Evolutionary conservation across 371 early-diverging fungal species (phyloP), one percentile per base, ranked within the genome.

Genomic region (Batkoa obscura): DNA sequence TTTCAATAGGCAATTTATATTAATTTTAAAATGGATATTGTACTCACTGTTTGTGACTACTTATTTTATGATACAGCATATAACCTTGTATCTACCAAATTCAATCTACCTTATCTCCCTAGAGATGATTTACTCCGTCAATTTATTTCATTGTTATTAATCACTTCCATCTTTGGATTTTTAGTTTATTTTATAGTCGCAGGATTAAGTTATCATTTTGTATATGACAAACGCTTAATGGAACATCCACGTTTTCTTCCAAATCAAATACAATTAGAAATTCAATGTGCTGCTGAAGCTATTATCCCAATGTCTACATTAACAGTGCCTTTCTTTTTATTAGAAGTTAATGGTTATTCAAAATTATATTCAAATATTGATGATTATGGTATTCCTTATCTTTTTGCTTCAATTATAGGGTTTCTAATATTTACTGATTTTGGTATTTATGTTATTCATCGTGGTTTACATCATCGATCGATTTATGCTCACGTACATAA

Each of bases 371-470:
- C 77, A 43, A 66, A 73, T 33, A 70, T 83, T 55, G 68, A 74
- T 57, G 61, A 68, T 1, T 80, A 80, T 57, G 84, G 79, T 8
- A 84, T 83, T 78, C 60, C 72, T 13, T 91, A 84, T 58, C 62
- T 86, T 39, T 37, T 77, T 2, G 12, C 75, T 5, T 80, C 80
- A 56, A 63, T 86, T 2, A 66, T 75, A 41, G 54, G 69, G 59
- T 95, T 94, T 66, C 72, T 95, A 58, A 63, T 87, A 63, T 90
- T 92, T 60, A 93, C 94, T 37, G 96, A 95, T 61, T 83, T 77
- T 63, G 76, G 85, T 53, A 88, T 95, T 60, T 95, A 95, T 65
- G 91, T 89, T 87, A 80, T 92, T 60, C 94, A 94, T 67, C 83
- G 94, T 13, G 73, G 74, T 59, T 72, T 84, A 64, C 94, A 96